Evolutionary conservation across 2,329 filamentous ascomycete genomes (phyloP).

Genomic region (Pseudogymnoascus sp.): DNA sequence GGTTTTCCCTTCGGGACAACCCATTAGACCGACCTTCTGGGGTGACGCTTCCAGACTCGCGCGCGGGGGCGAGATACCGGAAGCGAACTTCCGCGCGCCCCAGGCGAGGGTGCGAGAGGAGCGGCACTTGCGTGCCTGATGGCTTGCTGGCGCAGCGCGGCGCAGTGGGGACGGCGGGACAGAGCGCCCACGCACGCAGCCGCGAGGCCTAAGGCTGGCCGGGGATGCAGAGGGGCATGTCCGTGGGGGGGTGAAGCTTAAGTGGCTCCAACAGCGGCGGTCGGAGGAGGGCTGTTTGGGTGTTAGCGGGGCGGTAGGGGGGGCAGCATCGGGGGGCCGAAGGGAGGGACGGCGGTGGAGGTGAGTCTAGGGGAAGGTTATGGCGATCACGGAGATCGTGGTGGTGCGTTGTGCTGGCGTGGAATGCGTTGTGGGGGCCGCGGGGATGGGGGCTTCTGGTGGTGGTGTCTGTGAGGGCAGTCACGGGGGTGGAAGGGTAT

Average conservation of each 20-base stretch:
- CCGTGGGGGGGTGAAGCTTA: background rate
- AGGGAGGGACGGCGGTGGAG: background rate
- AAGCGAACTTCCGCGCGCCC: background rate
- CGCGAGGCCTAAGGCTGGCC: background rate
- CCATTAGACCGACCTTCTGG: background rate
- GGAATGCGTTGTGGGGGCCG: background rate
- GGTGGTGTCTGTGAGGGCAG: background rate
- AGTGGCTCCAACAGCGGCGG: background rate
- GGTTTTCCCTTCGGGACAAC: background rate
- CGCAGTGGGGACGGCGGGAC: background rate
- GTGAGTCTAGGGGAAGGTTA: background rate
- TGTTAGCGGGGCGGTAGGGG: background rate
- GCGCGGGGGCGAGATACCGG: background rate
- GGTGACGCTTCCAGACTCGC: background rate
- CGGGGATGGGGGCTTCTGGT: background rate
- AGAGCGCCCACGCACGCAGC: background rate
- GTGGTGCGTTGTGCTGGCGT: background rate
- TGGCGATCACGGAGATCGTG: background rate
- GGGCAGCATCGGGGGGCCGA: background rate
- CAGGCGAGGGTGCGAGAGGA: background rate
- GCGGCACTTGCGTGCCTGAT: background rate
- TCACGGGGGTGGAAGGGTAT: background rate
- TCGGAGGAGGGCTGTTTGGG: background rate
- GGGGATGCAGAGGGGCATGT: background rate
- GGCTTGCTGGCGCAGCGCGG: background rate